Evolutionary conservation across 1,139 yeast species (phyloP), one percentile per base, ranked within the genome.

Genomic region (Maudiozyma humilis): DNA sequence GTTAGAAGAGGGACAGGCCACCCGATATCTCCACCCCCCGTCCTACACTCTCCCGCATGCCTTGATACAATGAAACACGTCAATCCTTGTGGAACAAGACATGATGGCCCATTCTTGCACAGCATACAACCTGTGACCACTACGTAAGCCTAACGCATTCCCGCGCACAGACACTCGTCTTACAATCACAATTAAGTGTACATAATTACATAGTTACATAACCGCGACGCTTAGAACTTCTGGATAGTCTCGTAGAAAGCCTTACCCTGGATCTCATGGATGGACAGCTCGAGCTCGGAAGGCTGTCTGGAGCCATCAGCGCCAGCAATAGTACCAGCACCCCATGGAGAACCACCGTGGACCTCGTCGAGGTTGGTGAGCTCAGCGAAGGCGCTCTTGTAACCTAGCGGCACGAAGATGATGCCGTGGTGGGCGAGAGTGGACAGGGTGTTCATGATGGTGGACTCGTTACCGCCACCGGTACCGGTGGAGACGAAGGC

Each of bases 321-420:
- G 54, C 79, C 88, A 33, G 94, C 88, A 55, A 73, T 72, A 46
- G 87, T 70, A 59, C 94, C 93, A 40, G 94, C 87, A 68, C 95
- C 95, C 88, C 91, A 85, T 46, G 95, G 76, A 44, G 89, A 79
- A 52, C 82, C 82, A 62, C 94, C 95, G 63, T 82, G 91, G 46
- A 77, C 75, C 69, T 82, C 88, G 16, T 70, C 72, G 48, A 83
- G 63, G 66, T 73, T 73, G 48, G 84, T 65, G 51, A 80, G 64
- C 54, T 73, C 73, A 38, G 73, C 72, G 66, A 79, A 79, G 36
- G 75, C 72, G 55, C 74, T 66, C 55, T 76, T 79, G 71, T 78
- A 84, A 60, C 95, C 95, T 55, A 85, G 73, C 59, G 95, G 95
- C 45, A 85, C 81, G 62, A 60, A 85, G 55, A 80, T 76, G 63